These are phyloP conservation scores for Aspergillus chevalieri DNA, from an alignment of 2,329 filamentous ascomycete species.

Conservation along the genomic window DNA sequence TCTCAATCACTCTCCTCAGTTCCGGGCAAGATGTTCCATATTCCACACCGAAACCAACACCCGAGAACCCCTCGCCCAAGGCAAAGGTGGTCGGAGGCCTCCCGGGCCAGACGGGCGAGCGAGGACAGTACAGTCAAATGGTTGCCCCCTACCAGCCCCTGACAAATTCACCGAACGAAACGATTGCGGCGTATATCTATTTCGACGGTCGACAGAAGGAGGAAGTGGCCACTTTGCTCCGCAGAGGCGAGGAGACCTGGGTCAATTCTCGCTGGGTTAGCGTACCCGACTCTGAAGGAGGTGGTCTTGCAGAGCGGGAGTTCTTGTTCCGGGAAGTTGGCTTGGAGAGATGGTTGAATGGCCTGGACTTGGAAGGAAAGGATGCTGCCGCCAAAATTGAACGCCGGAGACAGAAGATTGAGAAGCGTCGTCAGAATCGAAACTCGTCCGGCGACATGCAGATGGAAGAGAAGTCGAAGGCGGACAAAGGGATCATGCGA, in stretches of 20 bases:
- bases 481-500: constrained; percentile 57
- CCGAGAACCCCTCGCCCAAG: constrained; percentile 70
- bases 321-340: constrained; percentile 97
- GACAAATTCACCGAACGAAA: constrained; percentile 90
- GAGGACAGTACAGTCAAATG: constrained; percentile 50
- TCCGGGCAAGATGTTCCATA: constrained; percentile 85
- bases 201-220: constrained; percentile 94
- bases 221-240: constrained; percentile 87
- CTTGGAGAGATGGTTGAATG: constrained; percentile 92
- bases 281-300: constrained; percentile 82
- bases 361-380: constrained; percentile 87
- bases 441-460: constrained; percentile 48
- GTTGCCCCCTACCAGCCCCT: constrained; percentile 84
- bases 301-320: constrained; percentile 89
- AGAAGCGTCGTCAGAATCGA: constrained; percentile 77
- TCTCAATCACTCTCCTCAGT: constrained; percentile 92
- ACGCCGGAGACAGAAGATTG: constrained; percentile 60
- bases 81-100: constrained; percentile 73
- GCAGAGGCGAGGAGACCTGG: constrained; percentile 96
- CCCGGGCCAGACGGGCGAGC: constrained; percentile 48
- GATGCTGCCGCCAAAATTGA: constrained; percentile 78
- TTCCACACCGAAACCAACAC: constrained; percentile 74
- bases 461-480: constrained; percentile 26
- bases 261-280: constrained; percentile 98
- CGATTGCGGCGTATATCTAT: constrained; percentile 97